Base-by-base conservation (phyloP, 352 stramenopile species). In the Pelagophyceae sp. region DNA sequence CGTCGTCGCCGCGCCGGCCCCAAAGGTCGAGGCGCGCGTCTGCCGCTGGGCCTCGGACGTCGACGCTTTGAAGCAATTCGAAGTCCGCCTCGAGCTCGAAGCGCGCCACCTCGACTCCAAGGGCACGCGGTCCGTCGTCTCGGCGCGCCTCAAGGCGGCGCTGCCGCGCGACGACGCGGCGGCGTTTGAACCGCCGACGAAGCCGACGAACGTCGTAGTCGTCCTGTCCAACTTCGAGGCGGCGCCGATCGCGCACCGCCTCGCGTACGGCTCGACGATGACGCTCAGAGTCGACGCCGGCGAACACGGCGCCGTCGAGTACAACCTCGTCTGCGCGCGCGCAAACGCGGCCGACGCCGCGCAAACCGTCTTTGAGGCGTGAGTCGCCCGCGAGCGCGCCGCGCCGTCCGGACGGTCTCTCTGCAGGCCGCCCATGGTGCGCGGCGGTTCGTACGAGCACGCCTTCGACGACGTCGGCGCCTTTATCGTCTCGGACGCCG, bases 281-380 rank as follows among this genome's bases (percentile, higher is more conserved):
- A 19, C 11, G 3, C n/a, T 35, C 15, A 1, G 15, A 3, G 61
- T 71, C 61, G 33, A 40, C 33, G 15, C 15, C 61, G 31, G 1
- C n/a, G 61, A 71, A 31, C 61, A 71, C 61, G 61, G 61, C n/a
- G 3, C n/a, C 61, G 61, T 38, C 15, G 61, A 71, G 61, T 71
- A 71, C 61, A 40, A 37, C 29, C 3, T 71, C 1, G 3, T 17
- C 29, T 71, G 61, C 61, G 40, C 6, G 6, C 54, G 54, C 54
- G 15, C 25, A 15, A n/a, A 6, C 15, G 54, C 15, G 11, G 61
- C 61, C 11, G 61, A 71, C 37, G 33, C 6, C 25, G 11, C 5
- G 19, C 5, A 31, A 31, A 35, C n/a, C n/a, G 33, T 27, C 29
- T 40, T 40, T 19, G n/a, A n/a, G n/a, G n/a, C n/a, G n/a, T n/a